Conservation (phyloP, 768 basidiomycete genomes). For the Kwoniella shandongensis region DNA sequence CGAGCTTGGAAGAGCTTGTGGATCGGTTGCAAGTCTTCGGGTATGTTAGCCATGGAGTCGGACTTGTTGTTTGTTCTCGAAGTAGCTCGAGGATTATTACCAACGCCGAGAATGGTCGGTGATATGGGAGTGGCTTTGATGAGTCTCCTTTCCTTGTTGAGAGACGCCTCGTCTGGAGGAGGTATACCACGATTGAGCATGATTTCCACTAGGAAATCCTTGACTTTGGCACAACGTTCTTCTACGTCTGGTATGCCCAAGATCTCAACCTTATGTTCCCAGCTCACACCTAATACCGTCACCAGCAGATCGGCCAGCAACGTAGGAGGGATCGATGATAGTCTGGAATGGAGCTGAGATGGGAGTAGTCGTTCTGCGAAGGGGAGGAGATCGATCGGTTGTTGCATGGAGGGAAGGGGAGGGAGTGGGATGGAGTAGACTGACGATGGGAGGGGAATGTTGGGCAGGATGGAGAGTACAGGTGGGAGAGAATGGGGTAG, state of each 20-base stretch:
- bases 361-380: slow-evolving; percentile 28
- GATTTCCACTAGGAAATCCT: slow-evolving; percentile 24
- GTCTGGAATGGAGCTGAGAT: slow-evolving; percentile 22
- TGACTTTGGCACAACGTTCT: slow-evolving; percentile 26
- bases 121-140: neutral
- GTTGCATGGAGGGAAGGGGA: slow-evolving; percentile 35
- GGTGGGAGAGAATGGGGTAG: slow-evolving; percentile 46
- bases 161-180: neutral
- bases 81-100: neutral
- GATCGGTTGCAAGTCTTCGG: slow-evolving; percentile 53
- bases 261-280: slow-evolving; percentile 40
- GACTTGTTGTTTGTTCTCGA: neutral
- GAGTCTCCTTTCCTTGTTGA: neutral
- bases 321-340: slow-evolving; percentile 25
- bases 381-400: slow-evolving; percentile 18
- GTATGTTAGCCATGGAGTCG: slow-evolving; percentile 6
- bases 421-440: slow-evolving; percentile 67
- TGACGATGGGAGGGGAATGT: slow-evolving; percentile 64
- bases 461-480: slow-evolving; percentile 36
- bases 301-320: slow-evolving; percentile 46
- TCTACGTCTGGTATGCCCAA: slow-evolving; percentile 37
- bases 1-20: slow-evolving; percentile 17
- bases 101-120: no score
- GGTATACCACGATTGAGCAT: slow-evolving; percentile 12
- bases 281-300: slow-evolving; percentile 32